A percentile compares a stretch with the other conserved stretches of the same genome.
Conservation (phyloP, 352 stramenopile genomes). For the Discostella stelligera region DNA sequence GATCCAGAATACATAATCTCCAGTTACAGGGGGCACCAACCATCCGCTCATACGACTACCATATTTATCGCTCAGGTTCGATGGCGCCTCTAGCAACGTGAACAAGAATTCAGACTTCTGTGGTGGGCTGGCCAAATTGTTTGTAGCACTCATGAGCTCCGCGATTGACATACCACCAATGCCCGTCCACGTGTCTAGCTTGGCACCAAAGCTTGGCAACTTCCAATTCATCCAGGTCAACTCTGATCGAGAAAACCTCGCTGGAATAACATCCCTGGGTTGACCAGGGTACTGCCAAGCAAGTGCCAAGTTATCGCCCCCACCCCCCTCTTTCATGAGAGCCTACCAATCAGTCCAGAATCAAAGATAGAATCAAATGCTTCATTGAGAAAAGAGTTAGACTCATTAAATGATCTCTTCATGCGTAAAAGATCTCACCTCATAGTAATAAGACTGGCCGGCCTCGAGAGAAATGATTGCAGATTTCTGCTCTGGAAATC, state of each 20-base stretch:
- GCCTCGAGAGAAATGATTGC: slow-evolving; percentile 4
- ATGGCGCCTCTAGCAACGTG: neutral
- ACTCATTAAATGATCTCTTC: too few relatives aligned
- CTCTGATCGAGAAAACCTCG: slow-evolving; percentile 5
- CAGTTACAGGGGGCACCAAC: slow-evolving; percentile 17
- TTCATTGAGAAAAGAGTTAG: too few relatives aligned
- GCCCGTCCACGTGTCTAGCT: slow-evolving; percentile 2
- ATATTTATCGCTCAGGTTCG: slow-evolving; percentile 12
- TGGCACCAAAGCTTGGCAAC: neutral
- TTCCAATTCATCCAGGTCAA: neutral
- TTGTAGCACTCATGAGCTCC: slow-evolving; percentile 16
- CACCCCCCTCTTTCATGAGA: slow-evolving; percentile 3
- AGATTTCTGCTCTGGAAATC: slow-evolving; percentile 19
- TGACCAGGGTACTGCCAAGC: slow-evolving; percentile 15
- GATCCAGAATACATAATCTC: slow-evolving; percentile 28
- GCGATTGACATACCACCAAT: slow-evolving; percentile 5
- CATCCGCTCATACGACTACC: slow-evolving; percentile 18
- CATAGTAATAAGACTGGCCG: slow-evolving; percentile 22
- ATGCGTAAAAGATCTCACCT: too few relatives aligned
- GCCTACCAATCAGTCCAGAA: slow-evolving; percentile 1
- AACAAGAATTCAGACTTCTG: neutral
- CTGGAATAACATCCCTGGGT: slow-evolving; percentile 11
- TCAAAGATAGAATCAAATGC: too few relatives aligned
- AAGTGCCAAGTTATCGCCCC: slow-evolving; percentile 11
- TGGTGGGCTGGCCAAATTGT: slow-evolving; percentile 7